Base-by-base conservation (phyloP, 306 rosid species). In the Inga oerstediana region DNA sequence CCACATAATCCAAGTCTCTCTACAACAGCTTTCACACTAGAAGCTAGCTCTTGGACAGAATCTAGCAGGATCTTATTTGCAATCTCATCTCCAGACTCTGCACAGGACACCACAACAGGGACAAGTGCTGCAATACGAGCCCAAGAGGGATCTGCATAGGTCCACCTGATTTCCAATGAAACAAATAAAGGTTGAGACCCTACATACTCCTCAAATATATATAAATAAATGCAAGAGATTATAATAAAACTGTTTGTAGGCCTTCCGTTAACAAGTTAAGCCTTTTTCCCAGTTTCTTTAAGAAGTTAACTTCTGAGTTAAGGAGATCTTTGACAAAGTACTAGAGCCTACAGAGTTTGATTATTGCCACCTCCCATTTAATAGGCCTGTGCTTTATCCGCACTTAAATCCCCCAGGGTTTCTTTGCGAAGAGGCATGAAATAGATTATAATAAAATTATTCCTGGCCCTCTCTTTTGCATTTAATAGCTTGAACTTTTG, bases 61-160 rank as follows among this genome's bases (percentile, higher is more conserved):
- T 90, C 92, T 61, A 83, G 82, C 82, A 95, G 88, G 68, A 95
- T 92, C 67, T 88, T 93, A 84, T 95, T 86, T 79, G 98, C 98
- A 61, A 95, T 93, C 69, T 86, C 92, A 82, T 95, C 98, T 43
- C 94, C 98, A 30, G 91, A 85, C 88, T 93, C 98, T 8, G 98
- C 98, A 84, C 97, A 93, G 39, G 90, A 89, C 56, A 95, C 95
- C 13, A 95, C 95, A 79, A 79, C 89, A 17, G 98, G 98, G 78
- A 95, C 98, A 68, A 95, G 97, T 15, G 98, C 98, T 48, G 98
- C 94, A 84, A 95, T 93, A 77, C 98, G 98, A 12, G 98, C 97
- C 98, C 98, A 95, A 49, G 98, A 91, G 79, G 95, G 94, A 79
- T 95, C 98, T 65, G 94, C 98, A 75, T 95, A 95, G 32, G 98